These are phyloP conservation scores for Dillenia suffruticosa DNA, from an alignment of 164 flowering plant genomes.

Conservation along the genomic window DNA sequence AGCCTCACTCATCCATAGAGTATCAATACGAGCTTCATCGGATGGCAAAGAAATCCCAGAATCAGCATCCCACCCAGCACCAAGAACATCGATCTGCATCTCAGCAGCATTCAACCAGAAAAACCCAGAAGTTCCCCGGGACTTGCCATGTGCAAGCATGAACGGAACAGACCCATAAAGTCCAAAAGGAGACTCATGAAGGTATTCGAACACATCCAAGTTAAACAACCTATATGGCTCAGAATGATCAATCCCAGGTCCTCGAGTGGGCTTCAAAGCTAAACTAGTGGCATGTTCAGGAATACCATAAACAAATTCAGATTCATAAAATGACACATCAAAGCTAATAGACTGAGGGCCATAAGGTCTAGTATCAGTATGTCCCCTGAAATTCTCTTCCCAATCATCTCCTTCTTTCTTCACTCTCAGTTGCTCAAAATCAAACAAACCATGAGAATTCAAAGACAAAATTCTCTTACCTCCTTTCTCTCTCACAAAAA, in stretches of 20 bases:
- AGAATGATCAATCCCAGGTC: slow-evolving; percentile 81
- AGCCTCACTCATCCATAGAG: slow-evolving; percentile 98
- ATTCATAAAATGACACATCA: slow-evolving; percentile 89
- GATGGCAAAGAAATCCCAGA: slow-evolving; percentile 47
- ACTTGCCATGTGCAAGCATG: slow-evolving; percentile 83
- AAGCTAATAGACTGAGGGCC: slow-evolving; percentile 97
- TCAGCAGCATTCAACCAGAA: slow-evolving; percentile 99
- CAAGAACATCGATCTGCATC: slow-evolving; percentile 97
- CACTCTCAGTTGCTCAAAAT: slow-evolving; percentile 84
- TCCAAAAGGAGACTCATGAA: slow-evolving; percentile 92
- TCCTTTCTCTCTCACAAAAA: slow-evolving; percentile 57
- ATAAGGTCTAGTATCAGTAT: slow-evolving; percentile 80
- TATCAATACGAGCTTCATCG: slow-evolving; percentile 62
- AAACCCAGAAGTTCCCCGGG: slow-evolving; percentile 69
- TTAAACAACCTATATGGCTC: slow-evolving; percentile 95
- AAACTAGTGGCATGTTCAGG: slow-evolving; percentile 91
- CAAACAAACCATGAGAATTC: slow-evolving; percentile 83
- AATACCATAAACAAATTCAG: slow-evolving; percentile 85
- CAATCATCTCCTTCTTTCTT: slow-evolving; percentile 84
- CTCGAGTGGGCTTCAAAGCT: slow-evolving; percentile 76
- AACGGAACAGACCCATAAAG: slow-evolving; percentile 90
- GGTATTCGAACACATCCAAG: slow-evolving; percentile 89
- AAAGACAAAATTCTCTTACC: slow-evolving; percentile 56
- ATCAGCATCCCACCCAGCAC: slow-evolving; percentile 74
- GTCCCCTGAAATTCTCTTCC: slow-evolving; percentile 77